Evolutionary conservation across 2,329 filamentous ascomycete genomes (phyloP), one percentile per base, ranked within the genome.

Genomic region (Westerdykella sp.): DNA sequence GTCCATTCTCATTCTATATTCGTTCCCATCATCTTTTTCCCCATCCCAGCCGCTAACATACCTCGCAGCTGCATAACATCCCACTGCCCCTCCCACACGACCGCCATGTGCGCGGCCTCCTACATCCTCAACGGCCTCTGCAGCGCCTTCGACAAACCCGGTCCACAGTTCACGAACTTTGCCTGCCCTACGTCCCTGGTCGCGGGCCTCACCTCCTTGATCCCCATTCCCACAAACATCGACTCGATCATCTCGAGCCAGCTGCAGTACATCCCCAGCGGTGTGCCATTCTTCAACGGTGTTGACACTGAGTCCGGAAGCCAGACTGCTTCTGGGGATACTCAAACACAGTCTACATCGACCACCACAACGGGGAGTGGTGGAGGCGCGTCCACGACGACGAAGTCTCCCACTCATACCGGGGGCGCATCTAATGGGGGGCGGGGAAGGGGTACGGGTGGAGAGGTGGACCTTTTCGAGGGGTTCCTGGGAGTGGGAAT

Each of bases 401-500:
- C 14, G 16, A n/a, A 40, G 34, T 31, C 14, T 35, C 36, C 21
- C 18, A 43, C 36, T 39, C 36, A 36, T 38, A 44, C 42, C 2
- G 40, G 45, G 15, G 39, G 34, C 9, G 48, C 37, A 39, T 21
- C 34, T 36, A 6, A 16, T 15, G 31, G 34, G n/a, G 18, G 28
- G 41, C 6, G 40, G 22, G 32, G 23, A 31, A 36, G 18, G 7
- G 36, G 15, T 16, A 34, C 6, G 38, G 15, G 32, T 35, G 39
- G 30, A 11, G 39, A 37, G 13, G 36, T 36, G 18, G 41, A 21
- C 12, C 25, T 15, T 15, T 21, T 54, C 15, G 40, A 30, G 28
- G 22, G 28, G 7, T 44, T 52, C 14, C 32, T 54, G 34, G 49
- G 37, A 14, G 30, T 47, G 13, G 51, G 49, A 18, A 37, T 50